Percentiles rank a stretch among this genome's conserved stretches.
Evolutionary conservation across 2,329 filamentous ascomycete genomes (phyloP).

Genomic region (Fusarium sp.): DNA sequence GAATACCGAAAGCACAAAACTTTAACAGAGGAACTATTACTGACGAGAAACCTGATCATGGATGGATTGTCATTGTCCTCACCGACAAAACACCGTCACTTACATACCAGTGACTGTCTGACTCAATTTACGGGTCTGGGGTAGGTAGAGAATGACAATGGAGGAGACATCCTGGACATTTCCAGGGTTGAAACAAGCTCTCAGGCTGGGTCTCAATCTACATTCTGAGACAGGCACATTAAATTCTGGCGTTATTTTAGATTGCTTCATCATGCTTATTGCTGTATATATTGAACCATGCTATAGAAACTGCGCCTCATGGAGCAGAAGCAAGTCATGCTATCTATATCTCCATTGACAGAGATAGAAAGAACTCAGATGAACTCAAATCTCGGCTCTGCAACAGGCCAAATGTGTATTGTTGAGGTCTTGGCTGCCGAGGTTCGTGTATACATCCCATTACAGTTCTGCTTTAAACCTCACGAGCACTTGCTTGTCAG

Average conservation of each 20-base stretch:
- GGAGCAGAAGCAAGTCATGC: not conserved
- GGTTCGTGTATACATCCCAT: not conserved
- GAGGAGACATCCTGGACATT: conserved; percentile 10
- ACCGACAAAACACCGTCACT: conserved; percentile 32
- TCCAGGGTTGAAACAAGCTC: conserved; percentile 38
- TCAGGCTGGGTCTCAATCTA: conserved; percentile 22
- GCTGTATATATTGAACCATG: not conserved
- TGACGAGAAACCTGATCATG: not conserved
- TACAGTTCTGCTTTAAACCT: not conserved
- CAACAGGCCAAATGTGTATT: conserved; percentile 9
- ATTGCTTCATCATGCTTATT: conserved; percentile 21
- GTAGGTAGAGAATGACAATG: conserved; percentile 35
- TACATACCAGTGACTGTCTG: conserved; percentile 34
- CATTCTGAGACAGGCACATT: conserved; percentile 1
- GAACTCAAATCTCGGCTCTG: conserved; percentile 23
- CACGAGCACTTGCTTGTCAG: not conserved
- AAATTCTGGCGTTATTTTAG: conserved; percentile 4
- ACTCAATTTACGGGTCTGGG: conserved; percentile 39
- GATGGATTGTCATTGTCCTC: conserved; percentile 16
- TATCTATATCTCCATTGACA: conserved; percentile 17
- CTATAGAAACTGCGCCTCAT: not conserved
- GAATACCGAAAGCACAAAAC: not conserved
- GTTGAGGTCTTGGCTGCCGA: conserved; percentile 12
- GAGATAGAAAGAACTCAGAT: conserved; percentile 10
- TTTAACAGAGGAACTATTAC: not conserved